phyloP scores from a whole-genome alignment of 2,329 filamentous ascomycete species.

The Neonectria magnoliae region DNA sequence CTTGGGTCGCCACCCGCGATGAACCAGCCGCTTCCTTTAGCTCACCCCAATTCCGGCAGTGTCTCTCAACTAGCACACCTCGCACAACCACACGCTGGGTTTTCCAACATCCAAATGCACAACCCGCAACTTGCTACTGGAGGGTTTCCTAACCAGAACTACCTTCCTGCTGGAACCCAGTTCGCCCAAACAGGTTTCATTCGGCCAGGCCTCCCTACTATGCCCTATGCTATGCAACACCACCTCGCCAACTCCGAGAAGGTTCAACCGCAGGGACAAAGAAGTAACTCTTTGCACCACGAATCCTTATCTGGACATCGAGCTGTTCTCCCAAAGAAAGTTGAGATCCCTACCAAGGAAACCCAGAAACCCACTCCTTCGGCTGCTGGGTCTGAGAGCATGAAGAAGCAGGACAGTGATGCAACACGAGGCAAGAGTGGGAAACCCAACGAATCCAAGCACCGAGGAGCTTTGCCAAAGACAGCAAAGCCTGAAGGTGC shows the following conservation, averaged over 20 bases:
- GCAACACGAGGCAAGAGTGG: background rate
- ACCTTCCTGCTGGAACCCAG: conserved; percentile 20
- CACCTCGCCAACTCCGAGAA: conserved; percentile 5
- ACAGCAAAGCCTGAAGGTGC: background rate
- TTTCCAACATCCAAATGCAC: conserved; percentile 9
- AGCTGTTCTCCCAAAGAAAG: conserved; percentile 1
- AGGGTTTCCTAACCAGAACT: conserved; percentile 2
- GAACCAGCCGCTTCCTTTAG: conserved; percentile 9
- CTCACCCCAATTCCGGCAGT: background rate
- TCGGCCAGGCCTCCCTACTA: conserved; percentile 2
- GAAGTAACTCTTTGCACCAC: background rate
- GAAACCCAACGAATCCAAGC: background rate
- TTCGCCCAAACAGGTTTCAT: conserved; percentile 14
- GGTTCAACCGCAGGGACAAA: conserved; percentile 4
- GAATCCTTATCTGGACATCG: background rate
- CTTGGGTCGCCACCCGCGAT: background rate
- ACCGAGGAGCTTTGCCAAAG: background rate
- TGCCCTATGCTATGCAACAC: conserved; percentile 9
- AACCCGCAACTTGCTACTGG: background rate
- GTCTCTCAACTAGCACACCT: conserved; percentile 14
- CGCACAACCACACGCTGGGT: conserved; percentile 19
- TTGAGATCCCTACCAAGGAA: background rate
- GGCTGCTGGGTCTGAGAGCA: background rate
- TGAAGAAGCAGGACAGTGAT: background rate
- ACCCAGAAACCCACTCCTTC: background rate